Percentiles rank a stretch among this genome's conserved stretches.
Evolutionary conservation across 352 stramenopile genomes (phyloP).

Genomic region (Pythium sp.): DNA sequence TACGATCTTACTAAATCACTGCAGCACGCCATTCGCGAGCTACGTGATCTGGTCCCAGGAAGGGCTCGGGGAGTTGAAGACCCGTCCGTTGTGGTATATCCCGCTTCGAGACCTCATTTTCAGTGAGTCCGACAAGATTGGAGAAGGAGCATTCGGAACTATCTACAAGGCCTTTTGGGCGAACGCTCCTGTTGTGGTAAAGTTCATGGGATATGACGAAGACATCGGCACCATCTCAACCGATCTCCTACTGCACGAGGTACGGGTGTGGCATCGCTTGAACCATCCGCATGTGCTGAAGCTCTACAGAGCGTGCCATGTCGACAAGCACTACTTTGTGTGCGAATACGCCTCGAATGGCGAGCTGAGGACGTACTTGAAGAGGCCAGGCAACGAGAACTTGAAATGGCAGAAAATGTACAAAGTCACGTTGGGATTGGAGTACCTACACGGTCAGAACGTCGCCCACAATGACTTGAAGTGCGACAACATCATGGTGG

Average conservation of each 20-base stretch:
- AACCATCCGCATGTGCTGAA: too few species aligned
- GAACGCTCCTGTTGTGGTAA: neutral
- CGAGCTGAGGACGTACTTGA: neutral
- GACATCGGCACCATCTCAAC: neutral
- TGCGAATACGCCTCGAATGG: neutral
- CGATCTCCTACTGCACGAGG: neutral
- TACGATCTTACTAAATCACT: too few species aligned
- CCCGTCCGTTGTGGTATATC: neutral
- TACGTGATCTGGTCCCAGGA: too few species aligned
- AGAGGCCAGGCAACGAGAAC: neutral
- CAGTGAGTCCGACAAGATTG: too few species aligned
- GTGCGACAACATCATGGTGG: constrained; percentile 25
- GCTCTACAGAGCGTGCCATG: too few species aligned
- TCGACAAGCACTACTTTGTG: too few species aligned
- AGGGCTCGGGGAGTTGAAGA: too few species aligned
- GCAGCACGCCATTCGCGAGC: too few species aligned
- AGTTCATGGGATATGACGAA: neutral
- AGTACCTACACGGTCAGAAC: neutral
- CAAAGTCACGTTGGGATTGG: neutral
- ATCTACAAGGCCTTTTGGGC: neutral
- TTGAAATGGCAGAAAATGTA: neutral
- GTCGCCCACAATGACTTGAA: constrained; percentile 23
- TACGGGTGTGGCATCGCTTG: neutral
- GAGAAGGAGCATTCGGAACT: too few species aligned
- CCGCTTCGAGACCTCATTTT: too few species aligned